A percentile compares a stretch with the other conserved stretches of the same genome.
Evolutionary conservation across 2,329 filamentous ascomycete species (phyloP).

Genomic region (Ophiostoma angusticollis): DNA sequence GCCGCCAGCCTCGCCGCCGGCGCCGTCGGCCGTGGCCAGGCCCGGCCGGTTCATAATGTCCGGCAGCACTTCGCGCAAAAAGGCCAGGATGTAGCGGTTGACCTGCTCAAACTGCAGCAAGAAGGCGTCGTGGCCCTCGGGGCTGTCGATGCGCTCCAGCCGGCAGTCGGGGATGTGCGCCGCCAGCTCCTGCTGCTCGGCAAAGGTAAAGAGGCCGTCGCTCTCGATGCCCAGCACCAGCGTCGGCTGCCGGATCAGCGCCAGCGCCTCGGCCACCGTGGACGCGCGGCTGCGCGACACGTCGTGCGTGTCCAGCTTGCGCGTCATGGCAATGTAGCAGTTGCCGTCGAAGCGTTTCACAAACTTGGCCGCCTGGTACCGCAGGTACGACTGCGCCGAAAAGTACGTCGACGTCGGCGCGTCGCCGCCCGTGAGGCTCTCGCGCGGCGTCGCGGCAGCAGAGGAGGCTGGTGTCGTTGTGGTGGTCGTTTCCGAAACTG

Average conservation of each 20-base stretch:
- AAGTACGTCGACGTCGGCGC: conserved; percentile 69
- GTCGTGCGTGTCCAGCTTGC: conserved; percentile 95
- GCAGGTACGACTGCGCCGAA: conserved; percentile 91
- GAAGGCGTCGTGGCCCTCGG: conserved; percentile 94
- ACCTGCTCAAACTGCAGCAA: conserved; percentile 95
- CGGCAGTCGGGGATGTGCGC: conserved; percentile 64
- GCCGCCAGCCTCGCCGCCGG: not conserved
- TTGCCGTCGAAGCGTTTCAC: conserved; percentile 96
- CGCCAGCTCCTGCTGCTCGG: conserved; percentile 87
- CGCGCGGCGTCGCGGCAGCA: conserved; percentile 32
- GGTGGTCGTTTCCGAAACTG: conserved; percentile 6
- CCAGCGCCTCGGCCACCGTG: conserved; percentile 60
- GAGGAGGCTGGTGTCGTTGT: conserved; percentile 16
- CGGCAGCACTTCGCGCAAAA: conserved; percentile 69
- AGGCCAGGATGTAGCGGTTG: conserved; percentile 73
- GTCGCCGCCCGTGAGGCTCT: conserved; percentile 39
- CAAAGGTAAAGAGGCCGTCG: conserved; percentile 92
- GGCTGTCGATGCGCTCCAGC: conserved; percentile 79
- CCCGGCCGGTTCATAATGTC: conserved; percentile 63
- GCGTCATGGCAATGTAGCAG: conserved; percentile 97
- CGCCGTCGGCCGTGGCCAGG: not conserved
- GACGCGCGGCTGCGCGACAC: conserved; percentile 65
- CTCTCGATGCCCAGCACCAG: conserved; percentile 90
- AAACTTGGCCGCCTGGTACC: conserved; percentile 94
- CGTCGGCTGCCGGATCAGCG: conserved; percentile 74